phyloP scores from a whole-genome alignment of 106 monocot genomes.

The Dioscorea dumetorum region DNA sequence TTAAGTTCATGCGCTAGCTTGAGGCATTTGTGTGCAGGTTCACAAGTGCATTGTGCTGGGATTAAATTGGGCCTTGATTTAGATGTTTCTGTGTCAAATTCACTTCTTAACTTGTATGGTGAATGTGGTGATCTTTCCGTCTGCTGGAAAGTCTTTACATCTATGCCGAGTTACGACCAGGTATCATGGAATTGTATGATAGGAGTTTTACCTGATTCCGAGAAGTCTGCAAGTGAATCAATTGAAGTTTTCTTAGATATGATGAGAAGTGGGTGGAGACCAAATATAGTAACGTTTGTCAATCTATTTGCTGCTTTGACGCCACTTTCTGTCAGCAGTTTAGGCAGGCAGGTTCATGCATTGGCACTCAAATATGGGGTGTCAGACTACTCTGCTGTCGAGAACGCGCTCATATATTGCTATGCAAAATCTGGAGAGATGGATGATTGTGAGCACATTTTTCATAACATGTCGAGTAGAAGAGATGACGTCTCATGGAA shows the following conservation, averaged over 20 bases:
- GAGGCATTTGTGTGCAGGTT: conserved; percentile 28
- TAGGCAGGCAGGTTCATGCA: conserved; percentile 51
- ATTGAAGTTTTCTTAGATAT: conserved; percentile 45
- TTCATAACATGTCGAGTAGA: conserved; percentile 44
- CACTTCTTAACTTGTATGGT: conserved; percentile 66
- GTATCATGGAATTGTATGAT: conserved; percentile 94
- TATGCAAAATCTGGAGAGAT: conserved; percentile 71
- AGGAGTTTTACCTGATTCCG: conserved; percentile 42
- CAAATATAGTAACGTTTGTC: conserved; percentile 64
- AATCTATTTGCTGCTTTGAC: conserved; percentile 54
- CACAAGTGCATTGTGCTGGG: conserved; percentile 45
- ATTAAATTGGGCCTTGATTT: conserved; percentile 60
- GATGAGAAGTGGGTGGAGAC: conserved; percentile 52
- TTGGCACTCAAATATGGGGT: conserved; percentile 38
- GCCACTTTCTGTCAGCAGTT: conserved; percentile 36
- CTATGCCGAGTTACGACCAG: conserved; percentile 53
- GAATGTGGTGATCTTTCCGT: conserved; percentile 37
- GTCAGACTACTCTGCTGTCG: conserved; percentile 28
- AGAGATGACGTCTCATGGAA: conserved; percentile 83
- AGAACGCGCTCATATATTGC: conserved; percentile 68
- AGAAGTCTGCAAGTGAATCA: conserved; percentile 24
- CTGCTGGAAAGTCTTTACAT: conserved; percentile 53
- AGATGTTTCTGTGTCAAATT: conserved; percentile 80
- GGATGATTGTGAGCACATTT: conserved; percentile 46
- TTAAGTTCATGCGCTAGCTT: conserved; percentile 59